A percentile compares a stretch with the other conserved stretches of the same genome.
These are phyloP conservation scores for Hansfordia pulvinata DNA, from an alignment of 2,329 filamentous ascomycete species.

Conservation along the genomic window DNA sequence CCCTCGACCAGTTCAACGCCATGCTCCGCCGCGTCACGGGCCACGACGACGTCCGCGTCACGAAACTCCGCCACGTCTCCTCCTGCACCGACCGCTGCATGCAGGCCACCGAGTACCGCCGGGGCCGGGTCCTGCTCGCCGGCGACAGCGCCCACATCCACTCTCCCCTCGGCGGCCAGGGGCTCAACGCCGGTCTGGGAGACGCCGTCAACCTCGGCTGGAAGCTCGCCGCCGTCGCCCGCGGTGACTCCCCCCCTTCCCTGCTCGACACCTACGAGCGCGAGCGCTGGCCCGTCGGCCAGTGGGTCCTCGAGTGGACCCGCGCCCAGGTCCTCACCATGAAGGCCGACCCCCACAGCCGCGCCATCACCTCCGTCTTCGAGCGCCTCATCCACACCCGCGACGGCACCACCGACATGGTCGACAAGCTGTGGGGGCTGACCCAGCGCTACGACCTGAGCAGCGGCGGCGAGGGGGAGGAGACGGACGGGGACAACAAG, in stretches of 20 bases:
- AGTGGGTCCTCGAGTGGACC: slow-evolving; percentile 20
- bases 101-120: slow-evolving; percentile 22
- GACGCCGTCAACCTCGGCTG: slow-evolving; percentile 41
- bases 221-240: slow-evolving; percentile 25
- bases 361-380: slow-evolving; percentile 12
- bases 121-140: slow-evolving; percentile 33
- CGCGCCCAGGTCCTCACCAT: slow-evolving; percentile 20
- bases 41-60: slow-evolving; percentile 22
- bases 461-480: no score
- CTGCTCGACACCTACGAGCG: slow-evolving; percentile 32
- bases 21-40: slow-evolving; percentile 30
- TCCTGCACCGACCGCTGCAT: slow-evolving; percentile 27
- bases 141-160: slow-evolving; percentile 45
- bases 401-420: slow-evolving; percentile 15
- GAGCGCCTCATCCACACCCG: slow-evolving; percentile 12
- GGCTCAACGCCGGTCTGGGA: slow-evolving; percentile 43
- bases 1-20: slow-evolving; percentile 33
- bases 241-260: no score
- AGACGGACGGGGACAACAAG: no score
- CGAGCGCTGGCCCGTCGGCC: slow-evolving; percentile 30
- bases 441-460: slow-evolving; percentile 16
- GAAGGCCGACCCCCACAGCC: slow-evolving; percentile 13
- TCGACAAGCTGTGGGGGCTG: slow-evolving; percentile 20
- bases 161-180: slow-evolving; percentile 40
- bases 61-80: slow-evolving; percentile 27